Evolutionary conservation across 169 alveolate genomes (phyloP), one percentile per base, ranked within the genome.

Genomic region (Cryptosporidium xiaoi): DNA sequence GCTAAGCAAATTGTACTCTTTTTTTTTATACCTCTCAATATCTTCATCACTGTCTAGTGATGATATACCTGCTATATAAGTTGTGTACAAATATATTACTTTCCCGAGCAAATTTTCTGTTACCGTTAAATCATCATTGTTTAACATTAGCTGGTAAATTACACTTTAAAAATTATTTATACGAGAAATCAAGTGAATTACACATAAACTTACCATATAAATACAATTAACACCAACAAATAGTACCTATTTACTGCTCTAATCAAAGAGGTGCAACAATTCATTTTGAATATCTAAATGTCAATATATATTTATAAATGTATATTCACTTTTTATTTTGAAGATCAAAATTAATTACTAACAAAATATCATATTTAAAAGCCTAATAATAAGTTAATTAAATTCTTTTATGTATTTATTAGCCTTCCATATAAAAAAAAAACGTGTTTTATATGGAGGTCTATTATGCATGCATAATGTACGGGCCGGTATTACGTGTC

Each of bases 401-500:
- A 40, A 3, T 40, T 40, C 0, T 40, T 0, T 3, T 6, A 40
- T 10, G 6, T 67, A 20, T 48, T 67, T 20, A 8, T 1, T 40
- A 16, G 29, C 6, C 15, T 40, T 18, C 40, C 27, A n/a, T 65
- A 8, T 20, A 55, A 12, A 36, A 34, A 12, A 36, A 34, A 40
- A 53, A 48, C 82, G 53, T 64, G 82, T 67, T 58, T 67, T 31
- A 48, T 67, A 36, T 51, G 82, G 65, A 27, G 65, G 53, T 29
- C 46, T 50, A 36, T 67, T 50, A n/a, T 46, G 64, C 65, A 67
- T 67, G 20, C 27, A 48, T 46, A 27, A 18, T 65, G 44, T 50
- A 20, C 34, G 15, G 44, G 33, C 60, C 15, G 58, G 8, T 67
- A 67, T 67, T 67, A 67, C 82, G 82, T 67, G 82, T 67, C 34